A percentile compares a stretch with the other conserved stretches of the same genome.
These are phyloP conservation scores for Colletotrichum musae DNA, from an alignment of 2,329 filamentous ascomycete genomes.

Conservation along the genomic window DNA sequence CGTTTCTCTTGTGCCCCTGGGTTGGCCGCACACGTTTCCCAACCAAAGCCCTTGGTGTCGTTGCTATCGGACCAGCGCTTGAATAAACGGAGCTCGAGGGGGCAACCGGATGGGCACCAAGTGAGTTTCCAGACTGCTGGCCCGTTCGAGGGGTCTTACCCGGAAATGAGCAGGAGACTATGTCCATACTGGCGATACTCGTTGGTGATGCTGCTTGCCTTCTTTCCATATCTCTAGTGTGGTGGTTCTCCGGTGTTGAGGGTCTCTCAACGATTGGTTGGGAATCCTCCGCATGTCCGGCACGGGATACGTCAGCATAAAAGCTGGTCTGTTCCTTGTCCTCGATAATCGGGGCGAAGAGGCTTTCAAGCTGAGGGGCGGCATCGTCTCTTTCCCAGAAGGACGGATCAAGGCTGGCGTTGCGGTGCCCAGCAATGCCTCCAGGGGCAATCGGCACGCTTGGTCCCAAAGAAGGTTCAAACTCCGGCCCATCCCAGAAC, in stretches of 20 bases:
- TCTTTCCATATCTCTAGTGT: constrained; percentile 48
- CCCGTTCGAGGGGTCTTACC: constrained; percentile 61
- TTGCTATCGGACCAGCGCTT: constrained; percentile 66
- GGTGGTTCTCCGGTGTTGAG: constrained; percentile 60
- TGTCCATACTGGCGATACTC: constrained; percentile 72
- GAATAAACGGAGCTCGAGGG: constrained; percentile 65
- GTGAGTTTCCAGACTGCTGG: constrained; percentile 53
- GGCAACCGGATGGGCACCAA: constrained; percentile 69
- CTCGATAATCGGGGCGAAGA: constrained; percentile 50
- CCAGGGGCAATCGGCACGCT: constrained; percentile 82
- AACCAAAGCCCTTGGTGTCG: constrained; percentile 70
- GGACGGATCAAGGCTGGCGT: constrained; percentile 68
- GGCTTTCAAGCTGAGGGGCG: constrained; percentile 60
- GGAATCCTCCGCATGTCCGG: constrained; percentile 63
- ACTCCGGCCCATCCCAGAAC: constrained; percentile 87
- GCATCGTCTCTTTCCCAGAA: constrained; percentile 65
- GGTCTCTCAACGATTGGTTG: constrained; percentile 61
- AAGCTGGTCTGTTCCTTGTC: constrained; percentile 55
- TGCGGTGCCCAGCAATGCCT: constrained; percentile 75
- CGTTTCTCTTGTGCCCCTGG: constrained; percentile 83
- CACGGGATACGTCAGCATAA: constrained; percentile 61
- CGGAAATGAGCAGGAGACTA: constrained; percentile 76
- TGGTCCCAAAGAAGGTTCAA: constrained; percentile 71
- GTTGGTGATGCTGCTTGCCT: constrained; percentile 64
- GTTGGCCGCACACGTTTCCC: constrained; percentile 72